These are phyloP conservation scores for Hypoxylon intermedium DNA, from an alignment of 495 filamentous ascomycete species.

Conservation along the genomic window DNA sequence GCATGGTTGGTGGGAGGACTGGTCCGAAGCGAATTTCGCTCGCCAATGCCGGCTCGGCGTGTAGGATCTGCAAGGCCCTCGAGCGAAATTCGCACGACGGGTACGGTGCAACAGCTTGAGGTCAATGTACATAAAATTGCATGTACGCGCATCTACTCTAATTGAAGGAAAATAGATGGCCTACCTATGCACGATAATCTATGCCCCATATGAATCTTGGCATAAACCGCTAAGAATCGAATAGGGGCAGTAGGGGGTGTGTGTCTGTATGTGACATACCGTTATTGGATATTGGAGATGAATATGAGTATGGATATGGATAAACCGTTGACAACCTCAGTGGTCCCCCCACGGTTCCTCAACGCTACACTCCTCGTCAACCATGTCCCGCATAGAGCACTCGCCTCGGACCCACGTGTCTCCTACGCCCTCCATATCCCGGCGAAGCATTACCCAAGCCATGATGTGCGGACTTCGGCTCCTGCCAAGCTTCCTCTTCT, in stretches of 20 bases:
- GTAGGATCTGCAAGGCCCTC: constrained; percentile 26
- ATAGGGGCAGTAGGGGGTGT: background rate
- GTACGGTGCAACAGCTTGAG: background rate
- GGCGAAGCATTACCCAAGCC: constrained; percentile 20
- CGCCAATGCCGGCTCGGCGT: constrained; percentile 20
- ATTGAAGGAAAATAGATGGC: constrained; percentile 13
- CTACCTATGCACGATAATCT: constrained; percentile 20
- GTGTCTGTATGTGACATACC: constrained; percentile 6
- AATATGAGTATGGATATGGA: constrained; percentile 1
- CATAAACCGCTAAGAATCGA: constrained; percentile 16
- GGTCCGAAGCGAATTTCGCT: constrained; percentile 34
- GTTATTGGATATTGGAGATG: background rate
- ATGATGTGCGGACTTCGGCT: constrained; percentile 8
- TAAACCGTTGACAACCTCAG: constrained; percentile 22
- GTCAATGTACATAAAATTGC: constrained; percentile 20
- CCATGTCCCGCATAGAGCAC: constrained; percentile 29
- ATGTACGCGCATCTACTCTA: background rate
- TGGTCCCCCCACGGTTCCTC: constrained; percentile 31
- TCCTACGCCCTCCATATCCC: constrained; percentile 41
- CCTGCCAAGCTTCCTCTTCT: constrained; percentile 35
- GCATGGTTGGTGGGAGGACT: background rate
- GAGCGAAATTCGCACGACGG: constrained; percentile 33
- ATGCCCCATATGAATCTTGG: constrained; percentile 30
- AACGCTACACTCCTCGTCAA: constrained; percentile 32
- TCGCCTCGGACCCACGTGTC: constrained; percentile 33